Evolutionary conservation across 2,329 filamentous ascomycete species (phyloP), one percentile per base, ranked within the genome.

Genomic region (Magnaporthiopsis poae): DNA sequence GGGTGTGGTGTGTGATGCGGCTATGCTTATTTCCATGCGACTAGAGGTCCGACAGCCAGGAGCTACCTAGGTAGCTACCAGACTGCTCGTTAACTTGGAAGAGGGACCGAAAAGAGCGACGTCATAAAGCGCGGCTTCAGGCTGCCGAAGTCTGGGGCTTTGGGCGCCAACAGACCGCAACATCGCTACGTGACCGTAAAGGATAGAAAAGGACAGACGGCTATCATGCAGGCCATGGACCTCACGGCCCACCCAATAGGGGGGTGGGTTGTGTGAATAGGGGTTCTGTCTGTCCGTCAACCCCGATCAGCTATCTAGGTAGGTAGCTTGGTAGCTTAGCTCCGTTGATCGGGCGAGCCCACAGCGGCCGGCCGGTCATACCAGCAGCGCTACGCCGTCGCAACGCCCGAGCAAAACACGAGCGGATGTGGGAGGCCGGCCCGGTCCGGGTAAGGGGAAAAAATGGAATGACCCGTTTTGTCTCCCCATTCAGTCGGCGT

Each of bases 401-500:
- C 8, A 35, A 35, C 12, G 35, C 2, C 8, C 35, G 35, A 35
- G 9, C 5, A 35, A 9, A 3, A 33, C 3, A 33, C 33, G 5
- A 33, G 33, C 3, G 33, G 33, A 4, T 33, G 33, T 2, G 33
- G 33, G 9, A 9, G 5, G 5, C 27, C 27, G 27, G 27, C 27
- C 27, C 27, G 2, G 27, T 2, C 27, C 27, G 27, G 27, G 27
- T 1, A 27, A 2, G 2, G 27, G 27, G 27, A 27, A 27, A 36
- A 9, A 11, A n/a, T n/a, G 2, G 33, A 33, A 33, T 33, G 33
- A 7, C 33, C 9, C 33, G 1, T 2, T 21, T 21, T 56, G 5
- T 8, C 46, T n/a, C 4, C 5, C 46, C 11, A 1, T 8, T 68
- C 74, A 71, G 62, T 79, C 76, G 76, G 76, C 80, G 46, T 86